A percentile compares a stretch with the other conserved stretches of the same genome.
These are phyloP conservation scores for Alternaria burnsii DNA, from an alignment of 2,329 filamentous ascomycete species.

Conservation along the genomic window DNA sequence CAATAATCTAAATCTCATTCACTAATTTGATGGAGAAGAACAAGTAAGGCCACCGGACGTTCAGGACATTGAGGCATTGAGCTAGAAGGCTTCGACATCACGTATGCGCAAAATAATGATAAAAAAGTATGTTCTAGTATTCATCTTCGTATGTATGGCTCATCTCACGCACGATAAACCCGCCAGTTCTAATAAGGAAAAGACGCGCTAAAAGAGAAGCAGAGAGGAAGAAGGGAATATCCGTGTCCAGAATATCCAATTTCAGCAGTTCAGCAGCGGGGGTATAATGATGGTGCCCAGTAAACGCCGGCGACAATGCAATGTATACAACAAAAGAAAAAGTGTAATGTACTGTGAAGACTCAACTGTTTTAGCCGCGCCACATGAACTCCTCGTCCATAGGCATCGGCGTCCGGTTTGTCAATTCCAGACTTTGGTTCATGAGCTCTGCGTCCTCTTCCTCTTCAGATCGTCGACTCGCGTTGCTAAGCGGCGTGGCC, in stretches of 20 bases:
- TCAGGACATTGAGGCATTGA: too few relatives aligned
- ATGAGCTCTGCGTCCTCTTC: conserved; percentile 46
- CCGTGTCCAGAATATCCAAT: not conserved
- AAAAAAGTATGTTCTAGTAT: not conserved
- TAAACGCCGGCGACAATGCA: conserved; percentile 9
- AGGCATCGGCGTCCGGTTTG: conserved; percentile 48
- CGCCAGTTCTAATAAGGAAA: not conserved
- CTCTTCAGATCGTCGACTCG: conserved; percentile 41
- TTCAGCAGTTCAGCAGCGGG: not conserved
- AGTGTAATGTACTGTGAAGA: not conserved
- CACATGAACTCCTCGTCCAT: conserved; percentile 52
- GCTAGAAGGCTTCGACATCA: too few relatives aligned
- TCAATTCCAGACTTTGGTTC: conserved; percentile 41
- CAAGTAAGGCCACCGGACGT: too few relatives aligned
- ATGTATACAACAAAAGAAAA: not conserved
- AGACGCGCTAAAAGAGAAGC: not conserved
- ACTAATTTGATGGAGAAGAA: too few relatives aligned
- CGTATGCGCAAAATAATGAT: not conserved
- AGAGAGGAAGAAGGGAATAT: not conserved
- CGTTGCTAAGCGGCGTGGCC: conserved; percentile 42
- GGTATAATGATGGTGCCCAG: not conserved
- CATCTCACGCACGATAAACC: not conserved
- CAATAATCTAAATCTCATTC: not conserved
- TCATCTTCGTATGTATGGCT: not conserved
- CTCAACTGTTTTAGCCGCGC: conserved; percentile 25